Conservation (phyloP, 1,284 basidiomycete genomes). For the Papiliotrema terrestris region DNA sequence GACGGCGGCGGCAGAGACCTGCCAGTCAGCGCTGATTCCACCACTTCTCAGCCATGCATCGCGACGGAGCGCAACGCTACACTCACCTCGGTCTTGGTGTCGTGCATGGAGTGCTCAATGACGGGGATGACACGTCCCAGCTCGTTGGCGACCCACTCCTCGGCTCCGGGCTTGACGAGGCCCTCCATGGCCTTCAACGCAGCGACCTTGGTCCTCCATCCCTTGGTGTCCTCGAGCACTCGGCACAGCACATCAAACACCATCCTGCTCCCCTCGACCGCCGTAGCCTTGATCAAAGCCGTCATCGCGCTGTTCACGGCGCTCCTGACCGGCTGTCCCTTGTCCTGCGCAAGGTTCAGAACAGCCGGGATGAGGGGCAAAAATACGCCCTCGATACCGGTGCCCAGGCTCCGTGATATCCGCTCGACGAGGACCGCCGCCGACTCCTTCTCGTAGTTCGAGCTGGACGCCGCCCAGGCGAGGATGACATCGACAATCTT, state of each 20-base stretch:
- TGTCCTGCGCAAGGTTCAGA: slow-evolving; percentile 88
- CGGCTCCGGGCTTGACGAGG: slow-evolving; percentile 65
- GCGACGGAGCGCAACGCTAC: neutral
- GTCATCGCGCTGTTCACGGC: slow-evolving; percentile 82
- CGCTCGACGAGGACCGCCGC: slow-evolving; percentile 82
- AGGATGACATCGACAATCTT: slow-evolving; percentile 63
- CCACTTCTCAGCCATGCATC: neutral
- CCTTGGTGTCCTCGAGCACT: slow-evolving; percentile 70
- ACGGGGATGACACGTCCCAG: slow-evolving; percentile 79
- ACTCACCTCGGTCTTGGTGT: slow-evolving; percentile 88
- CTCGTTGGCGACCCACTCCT: slow-evolving; percentile 79
- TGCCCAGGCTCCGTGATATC: slow-evolving; percentile 66
- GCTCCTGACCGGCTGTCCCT: slow-evolving; percentile 83
- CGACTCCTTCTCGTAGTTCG: slow-evolving; percentile 87
- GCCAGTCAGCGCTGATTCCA: neutral
- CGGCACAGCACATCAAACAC: slow-evolving; percentile 70
- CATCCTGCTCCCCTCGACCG: slow-evolving; percentile 74
- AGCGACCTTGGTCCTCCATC: slow-evolving; percentile 96
- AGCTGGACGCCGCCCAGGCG: slow-evolving; percentile 76
- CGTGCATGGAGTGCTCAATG: slow-evolving; percentile 90
- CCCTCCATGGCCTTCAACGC: slow-evolving; percentile 78
- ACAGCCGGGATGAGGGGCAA: slow-evolving; percentile 73
- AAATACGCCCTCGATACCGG: slow-evolving; percentile 76
- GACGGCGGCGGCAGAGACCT: slow-evolving; percentile 83
- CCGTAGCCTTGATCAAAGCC: slow-evolving; percentile 75